Percentiles rank a stretch among this genome's conserved stretches.
Conservation (phyloP, 768 basidiomycete genomes). For the Leccinum variicolor region DNA sequence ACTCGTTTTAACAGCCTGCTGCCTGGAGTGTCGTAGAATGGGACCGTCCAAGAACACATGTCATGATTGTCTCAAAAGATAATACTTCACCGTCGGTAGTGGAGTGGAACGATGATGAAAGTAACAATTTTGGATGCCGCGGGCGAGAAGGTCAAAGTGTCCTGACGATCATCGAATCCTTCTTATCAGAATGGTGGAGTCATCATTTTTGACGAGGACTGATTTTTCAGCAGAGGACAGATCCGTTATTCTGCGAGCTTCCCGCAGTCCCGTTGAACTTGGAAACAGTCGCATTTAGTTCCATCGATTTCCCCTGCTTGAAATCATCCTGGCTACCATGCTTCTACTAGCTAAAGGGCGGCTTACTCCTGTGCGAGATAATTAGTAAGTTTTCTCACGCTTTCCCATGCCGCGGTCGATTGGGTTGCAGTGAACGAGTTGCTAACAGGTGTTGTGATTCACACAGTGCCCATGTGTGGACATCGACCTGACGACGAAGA, state of each 20-base stretch:
- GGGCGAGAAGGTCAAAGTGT: background rate
- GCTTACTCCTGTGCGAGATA: background rate
- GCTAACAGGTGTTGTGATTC: background rate
- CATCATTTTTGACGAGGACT: background rate
- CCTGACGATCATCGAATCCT: background rate
- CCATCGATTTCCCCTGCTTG: background rate
- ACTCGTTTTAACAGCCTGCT: background rate
- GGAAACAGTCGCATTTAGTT: background rate
- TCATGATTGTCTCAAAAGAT: background rate
- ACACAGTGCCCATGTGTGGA: background rate
- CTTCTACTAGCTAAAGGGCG: background rate
- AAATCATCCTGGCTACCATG: background rate
- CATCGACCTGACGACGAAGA: background rate
- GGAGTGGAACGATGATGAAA: too few species aligned
- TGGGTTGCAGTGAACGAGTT: background rate
- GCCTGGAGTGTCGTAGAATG: background rate
- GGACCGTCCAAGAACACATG: background rate
- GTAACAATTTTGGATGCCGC: too few species aligned
- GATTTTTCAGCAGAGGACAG: background rate
- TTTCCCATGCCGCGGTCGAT: background rate
- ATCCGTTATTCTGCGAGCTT: background rate
- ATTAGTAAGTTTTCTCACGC: background rate
- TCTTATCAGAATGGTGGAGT: background rate
- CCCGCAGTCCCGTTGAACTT: background rate
- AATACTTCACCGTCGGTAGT: too few species aligned